Conservation (phyloP, 2,329 filamentous ascomycete genomes). For the Talaromyces albobiverticillius region DNA sequence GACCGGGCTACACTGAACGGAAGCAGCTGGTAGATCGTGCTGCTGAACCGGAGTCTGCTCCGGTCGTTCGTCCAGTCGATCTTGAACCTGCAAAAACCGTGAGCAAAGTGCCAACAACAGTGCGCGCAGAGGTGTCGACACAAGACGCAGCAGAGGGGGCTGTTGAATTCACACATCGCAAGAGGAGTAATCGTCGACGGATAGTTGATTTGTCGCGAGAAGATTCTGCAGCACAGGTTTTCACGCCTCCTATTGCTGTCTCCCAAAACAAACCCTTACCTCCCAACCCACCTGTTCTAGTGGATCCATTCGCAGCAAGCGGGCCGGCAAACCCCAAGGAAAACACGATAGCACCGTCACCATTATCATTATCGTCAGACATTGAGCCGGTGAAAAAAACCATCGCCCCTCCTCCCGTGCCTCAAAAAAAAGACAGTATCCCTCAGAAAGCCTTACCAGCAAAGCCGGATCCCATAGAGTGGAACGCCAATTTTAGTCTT, state of each 20-base stretch:
- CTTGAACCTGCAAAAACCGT: conserved; percentile 64
- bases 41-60: conserved; percentile 70
- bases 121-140: conserved; percentile 15
- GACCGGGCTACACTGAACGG: conserved; percentile 80
- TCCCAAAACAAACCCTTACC: conserved; percentile 9
- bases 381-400: conserved; percentile 12
- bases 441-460: conserved; percentile 4
- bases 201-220: conserved; percentile 57
- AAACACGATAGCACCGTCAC: neutral
- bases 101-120: conserved; percentile 45
- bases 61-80: conserved; percentile 69
- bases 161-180: conserved; percentile 36
- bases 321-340: neutral
- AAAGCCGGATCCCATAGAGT: conserved; percentile 9
- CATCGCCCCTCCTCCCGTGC: neutral
- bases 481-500: conserved; percentile 8
- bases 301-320: conserved; percentile 5
- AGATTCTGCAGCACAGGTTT: conserved; percentile 28
- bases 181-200: conserved; percentile 53
- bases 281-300: conserved; percentile 8
- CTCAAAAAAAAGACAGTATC: neutral
- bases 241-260: conserved; percentile 22
- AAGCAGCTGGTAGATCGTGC: conserved; percentile 79
- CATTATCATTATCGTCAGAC: neutral
- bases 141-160: conserved; percentile 16